These are phyloP conservation scores for Ogataea dorogensis DNA, from an alignment of 805 yeast species.

Conservation along the genomic window DNA sequence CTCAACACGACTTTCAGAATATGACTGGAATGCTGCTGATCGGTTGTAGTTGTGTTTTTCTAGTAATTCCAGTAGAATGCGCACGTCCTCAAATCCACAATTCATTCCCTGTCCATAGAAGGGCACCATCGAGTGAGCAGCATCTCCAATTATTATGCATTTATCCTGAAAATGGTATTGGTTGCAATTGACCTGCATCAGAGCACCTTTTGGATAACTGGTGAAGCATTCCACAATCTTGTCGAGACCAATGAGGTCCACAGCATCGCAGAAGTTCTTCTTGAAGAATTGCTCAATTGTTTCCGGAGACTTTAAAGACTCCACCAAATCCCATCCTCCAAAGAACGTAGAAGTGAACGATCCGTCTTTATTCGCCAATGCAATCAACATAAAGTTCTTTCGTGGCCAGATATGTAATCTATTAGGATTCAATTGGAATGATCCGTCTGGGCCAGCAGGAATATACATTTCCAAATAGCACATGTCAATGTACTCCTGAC, in stretches of 20 bases:
- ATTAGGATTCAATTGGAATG: slow-evolving; percentile 61
- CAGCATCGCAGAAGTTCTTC: slow-evolving; percentile 72
- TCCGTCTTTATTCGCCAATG: slow-evolving; percentile 80
- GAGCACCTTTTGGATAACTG: slow-evolving; percentile 70
- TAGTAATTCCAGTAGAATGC: slow-evolving; percentile 55
- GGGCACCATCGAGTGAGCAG: slow-evolving; percentile 98
- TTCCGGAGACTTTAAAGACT: slow-evolving; percentile 44
- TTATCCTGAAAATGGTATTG: slow-evolving; percentile 68
- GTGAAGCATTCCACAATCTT: slow-evolving; percentile 44
- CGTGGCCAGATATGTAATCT: slow-evolving; percentile 95
- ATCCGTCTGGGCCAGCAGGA: slow-evolving; percentile 48
- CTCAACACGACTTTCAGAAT: slow-evolving; percentile 53
- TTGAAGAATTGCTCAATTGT: slow-evolving; percentile 51
- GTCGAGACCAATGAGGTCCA: slow-evolving; percentile 60
- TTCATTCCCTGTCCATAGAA: slow-evolving; percentile 97
- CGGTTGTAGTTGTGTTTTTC: slow-evolving; percentile 40
- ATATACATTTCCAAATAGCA: slow-evolving; percentile 79
- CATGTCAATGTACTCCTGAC: slow-evolving; percentile 79
- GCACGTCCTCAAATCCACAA: slow-evolving; percentile 91
- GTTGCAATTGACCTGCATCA: slow-evolving; percentile 65
- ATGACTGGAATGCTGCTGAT: slow-evolving; percentile 49
- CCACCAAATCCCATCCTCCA: slow-evolving; percentile 71
- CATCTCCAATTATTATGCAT: slow-evolving; percentile 80
- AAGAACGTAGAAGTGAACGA: slow-evolving; percentile 89
- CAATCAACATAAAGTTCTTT: slow-evolving; percentile 81